Conservation (phyloP, 106 monocot species). For the Phalaenopsis aphrodite region DNA sequence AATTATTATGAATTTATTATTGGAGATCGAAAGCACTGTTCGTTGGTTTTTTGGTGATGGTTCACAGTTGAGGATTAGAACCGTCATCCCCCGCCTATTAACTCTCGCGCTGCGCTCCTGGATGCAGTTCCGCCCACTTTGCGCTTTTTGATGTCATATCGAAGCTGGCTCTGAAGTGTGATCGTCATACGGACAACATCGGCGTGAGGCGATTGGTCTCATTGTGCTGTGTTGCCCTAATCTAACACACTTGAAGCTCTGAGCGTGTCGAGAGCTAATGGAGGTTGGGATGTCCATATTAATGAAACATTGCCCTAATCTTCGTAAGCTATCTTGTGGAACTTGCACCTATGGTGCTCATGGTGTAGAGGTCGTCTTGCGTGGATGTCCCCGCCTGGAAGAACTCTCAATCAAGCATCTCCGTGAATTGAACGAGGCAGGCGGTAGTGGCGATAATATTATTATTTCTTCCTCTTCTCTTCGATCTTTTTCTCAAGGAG, state of each 20-base stretch:
- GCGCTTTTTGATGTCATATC: conserved; percentile 45
- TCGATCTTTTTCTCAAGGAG: conserved; percentile 53
- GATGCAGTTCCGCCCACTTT: conserved; percentile 29
- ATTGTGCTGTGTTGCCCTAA: conserved; percentile 38
- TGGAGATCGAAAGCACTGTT: conserved; percentile 63
- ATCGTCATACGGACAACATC: conserved; percentile 53
- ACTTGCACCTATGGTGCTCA: conserved; percentile 60
- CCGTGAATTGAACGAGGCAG: conserved; percentile 30
- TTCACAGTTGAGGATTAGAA: conserved; percentile 46
- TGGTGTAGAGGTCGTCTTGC: conserved; percentile 61
- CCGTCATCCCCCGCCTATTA: conserved; percentile 56
- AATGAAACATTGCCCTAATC: conserved; percentile 33
- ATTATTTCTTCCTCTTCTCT: conserved; percentile 25
- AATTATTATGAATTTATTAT: too few relatives aligned
- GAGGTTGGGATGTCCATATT: conserved; percentile 46
- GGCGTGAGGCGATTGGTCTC: conserved; percentile 39
- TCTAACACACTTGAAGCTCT: conserved; percentile 62
- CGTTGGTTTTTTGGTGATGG: conserved; percentile 80
- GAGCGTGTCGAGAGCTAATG: conserved; percentile 56
- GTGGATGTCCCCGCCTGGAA: conserved; percentile 40
- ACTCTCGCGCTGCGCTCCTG: conserved; percentile 45
- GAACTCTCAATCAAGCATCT: conserved; percentile 74
- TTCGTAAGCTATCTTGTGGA: conserved; percentile 65
- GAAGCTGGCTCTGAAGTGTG: conserved; percentile 67
- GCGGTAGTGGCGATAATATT: not conserved